Base-by-base conservation (phyloP, 345 rosid genomes). In the Brassica juncea region DNA sequence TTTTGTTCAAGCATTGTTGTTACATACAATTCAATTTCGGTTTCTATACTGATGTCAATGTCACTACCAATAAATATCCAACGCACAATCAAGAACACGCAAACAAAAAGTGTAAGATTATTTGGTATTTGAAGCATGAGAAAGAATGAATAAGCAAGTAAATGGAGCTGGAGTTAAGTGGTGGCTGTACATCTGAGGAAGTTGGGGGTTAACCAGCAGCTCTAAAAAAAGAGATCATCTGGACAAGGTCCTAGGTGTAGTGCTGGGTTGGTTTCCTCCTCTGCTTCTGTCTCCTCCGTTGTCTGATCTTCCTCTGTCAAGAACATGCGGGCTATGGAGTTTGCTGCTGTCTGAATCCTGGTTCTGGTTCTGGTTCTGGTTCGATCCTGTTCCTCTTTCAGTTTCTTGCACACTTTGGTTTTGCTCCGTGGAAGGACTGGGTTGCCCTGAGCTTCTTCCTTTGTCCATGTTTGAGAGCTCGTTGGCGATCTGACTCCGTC, bases 401-500 rank as follows among this genome's bases (percentile, higher is more conserved):
- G 80, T 25, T 63, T 71, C 72, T 11, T 68, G 59, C 73, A 6
- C 25, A 35, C 39, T 58, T 30, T 57, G 76, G 31, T 32, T 80
- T 55, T 23, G 25, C 14, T 57, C 70, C 0, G 63, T 31, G 6
- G 76, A 19, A 6, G 80, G 76, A 75, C 83, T 70, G 14, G 76
- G 8, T 61, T 69, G 72, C 32, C 80, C 72, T 2, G 60, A 21
- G 63, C 80, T 66, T 68, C 70, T 76, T 32, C 84, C 80, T 83
- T 85, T 89, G 84, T 90, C 94, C 74, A 77, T 65, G 84, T 81
- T 86, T 80, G 70, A 87, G 79, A 86, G 84, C 73, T 94, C 94
- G 66, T 75, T 84, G 1, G 92, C 87, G 6, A 89, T 86, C 82
- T 87, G 96, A 80, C 82, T 82, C 3, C 96, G 90, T 60, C 85